Base-by-base conservation (phyloP, 768 basidiomycete genomes). In the Boletus subparvulus region DNA sequence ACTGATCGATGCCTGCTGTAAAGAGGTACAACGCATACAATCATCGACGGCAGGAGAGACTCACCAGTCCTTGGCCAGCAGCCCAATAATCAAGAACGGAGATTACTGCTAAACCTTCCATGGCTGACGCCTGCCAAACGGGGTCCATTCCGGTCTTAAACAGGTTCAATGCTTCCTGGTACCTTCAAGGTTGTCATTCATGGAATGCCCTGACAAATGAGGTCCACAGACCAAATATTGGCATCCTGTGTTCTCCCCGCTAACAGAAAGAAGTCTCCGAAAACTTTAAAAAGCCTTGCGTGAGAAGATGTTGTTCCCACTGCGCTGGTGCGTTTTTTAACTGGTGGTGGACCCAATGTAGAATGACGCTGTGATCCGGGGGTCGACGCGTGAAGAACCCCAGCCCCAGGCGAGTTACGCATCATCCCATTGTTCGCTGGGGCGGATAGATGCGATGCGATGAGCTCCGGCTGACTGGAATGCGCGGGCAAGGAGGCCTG, bases 231-330 rank as follows among this genome's bases (percentile, higher is more conserved):
- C 92, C 93, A 93, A 50, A 88, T 78, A 40, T 79, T 74, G 2
- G 96, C 88, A 65, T 98, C 94, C 47, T 85, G 83, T 37, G 84
- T 82, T 60, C 92, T 79, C n/a, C 97, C 96, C 8, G 92, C 82
- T 26, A 98, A 75, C 17, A 98, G 74, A 73, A 89, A 95, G 62
- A 97, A 81, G 70, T 98, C 94, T 1, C 86, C 96, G 14, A 92
- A 79, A 26, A 95, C 80, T 73, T 96, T 98, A 72, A 85, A 90
- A 37, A 96, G 78, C 54, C 96, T 78, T 26, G 89, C 96, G 72
- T 90, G 90, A 3, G 91, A 88, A 10, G 90, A 88, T 14, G 86
- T 83, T 3, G 83, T 81, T 17, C 87, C 84, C 62, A 86, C 78
- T 43, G 80, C 76, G 62, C 83, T 84, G 58, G 82, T 65, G 36